Percentiles rank a stretch among this genome's conserved stretches.
Evolutionary conservation across 2,329 filamentous ascomycete genomes (phyloP).

Genomic region (Colletotrichum ledebouriae): DNA sequence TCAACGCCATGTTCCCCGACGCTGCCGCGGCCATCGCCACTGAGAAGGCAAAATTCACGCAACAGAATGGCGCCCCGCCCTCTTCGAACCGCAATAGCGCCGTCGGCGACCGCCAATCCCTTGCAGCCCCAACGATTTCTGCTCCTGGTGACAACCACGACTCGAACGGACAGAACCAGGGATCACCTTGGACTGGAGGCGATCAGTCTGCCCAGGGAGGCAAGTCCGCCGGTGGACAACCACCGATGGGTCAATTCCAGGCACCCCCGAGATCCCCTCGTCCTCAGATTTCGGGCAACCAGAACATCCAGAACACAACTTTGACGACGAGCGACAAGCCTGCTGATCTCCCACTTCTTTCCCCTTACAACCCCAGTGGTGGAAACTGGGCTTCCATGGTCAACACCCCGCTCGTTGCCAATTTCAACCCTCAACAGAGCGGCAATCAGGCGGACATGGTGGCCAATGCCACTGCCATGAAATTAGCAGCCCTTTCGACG

Average conservation of each 20-base stretch:
- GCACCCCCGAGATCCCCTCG: slow-evolving; percentile 85
- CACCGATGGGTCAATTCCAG: slow-evolving; percentile 96
- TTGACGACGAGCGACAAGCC: slow-evolving; percentile 78
- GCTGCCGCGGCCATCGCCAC: slow-evolving; percentile 98
- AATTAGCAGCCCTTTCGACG: slow-evolving; percentile 94
- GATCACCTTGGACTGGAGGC: slow-evolving; percentile 80
- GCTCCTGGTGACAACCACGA: slow-evolving; percentile 73
- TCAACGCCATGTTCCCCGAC: slow-evolving; percentile 99
- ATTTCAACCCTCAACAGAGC: slow-evolving; percentile 74
- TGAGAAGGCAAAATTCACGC: slow-evolving; percentile 97
- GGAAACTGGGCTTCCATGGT: slow-evolving; percentile 99
- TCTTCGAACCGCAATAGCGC: slow-evolving; percentile 94
- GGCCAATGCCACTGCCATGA: slow-evolving; percentile 98
- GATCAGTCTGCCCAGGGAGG: slow-evolving; percentile 65
- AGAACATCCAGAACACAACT: slow-evolving; percentile 86
- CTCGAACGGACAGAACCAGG: slow-evolving; percentile 73
- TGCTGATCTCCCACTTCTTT: slow-evolving; percentile 85
- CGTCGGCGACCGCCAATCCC: slow-evolving; percentile 80
- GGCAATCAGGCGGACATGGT: slow-evolving; percentile 94
- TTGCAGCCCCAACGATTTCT: slow-evolving; percentile 81
- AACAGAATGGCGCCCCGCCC: slow-evolving; percentile 90
- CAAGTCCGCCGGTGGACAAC: slow-evolving; percentile 83
- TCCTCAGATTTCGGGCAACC: slow-evolving; percentile 74
- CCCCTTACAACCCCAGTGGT: slow-evolving; percentile 83
- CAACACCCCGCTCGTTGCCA: slow-evolving; percentile 95